A percentile compares a stretch with the other conserved stretches of the same genome.
phyloP scores from a whole-genome alignment of 495 filamentous ascomycete genomes.

The Penicillium subrubescens region DNA sequence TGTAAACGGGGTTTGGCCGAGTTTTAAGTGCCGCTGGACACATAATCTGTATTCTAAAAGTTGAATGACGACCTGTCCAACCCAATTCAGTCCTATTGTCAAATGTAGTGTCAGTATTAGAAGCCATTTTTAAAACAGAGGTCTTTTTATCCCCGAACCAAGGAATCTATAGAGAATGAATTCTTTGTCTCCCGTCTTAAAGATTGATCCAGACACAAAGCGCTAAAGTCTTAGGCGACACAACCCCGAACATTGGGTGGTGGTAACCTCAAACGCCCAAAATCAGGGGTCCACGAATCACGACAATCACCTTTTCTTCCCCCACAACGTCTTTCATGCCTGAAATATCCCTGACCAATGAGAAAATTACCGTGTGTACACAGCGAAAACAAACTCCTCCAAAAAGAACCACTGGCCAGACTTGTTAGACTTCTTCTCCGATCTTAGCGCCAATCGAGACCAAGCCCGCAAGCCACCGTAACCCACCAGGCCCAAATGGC shows the following conservation, averaged over 20 bases:
- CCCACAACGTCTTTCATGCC: background rate
- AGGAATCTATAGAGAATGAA: background rate
- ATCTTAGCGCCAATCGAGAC: constrained; percentile 13
- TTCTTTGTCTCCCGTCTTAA: background rate
- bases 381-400: background rate
- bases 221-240: background rate
- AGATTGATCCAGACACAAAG: background rate
- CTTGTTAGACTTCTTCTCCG: background rate
- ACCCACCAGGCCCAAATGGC: constrained; percentile 10
- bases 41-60: background rate
- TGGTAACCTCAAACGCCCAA: constrained; percentile 30
- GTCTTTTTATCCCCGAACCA: background rate
- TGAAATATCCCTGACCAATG: background rate
- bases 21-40: background rate
- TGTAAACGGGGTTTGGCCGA: constrained; percentile 6
- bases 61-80: background rate
- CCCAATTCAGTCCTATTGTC: background rate
- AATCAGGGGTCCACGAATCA: constrained; percentile 29
- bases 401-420: background rate
- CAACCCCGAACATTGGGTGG: background rate
- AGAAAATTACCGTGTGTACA: background rate
- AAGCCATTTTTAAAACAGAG: background rate
- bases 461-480: background rate
- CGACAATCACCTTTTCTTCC: background rate
- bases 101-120: background rate